Evolutionary conservation across 768 basidiomycete genomes (phyloP), one percentile per base, ranked within the genome.

Genomic region (Mycena albidolilacea): DNA sequence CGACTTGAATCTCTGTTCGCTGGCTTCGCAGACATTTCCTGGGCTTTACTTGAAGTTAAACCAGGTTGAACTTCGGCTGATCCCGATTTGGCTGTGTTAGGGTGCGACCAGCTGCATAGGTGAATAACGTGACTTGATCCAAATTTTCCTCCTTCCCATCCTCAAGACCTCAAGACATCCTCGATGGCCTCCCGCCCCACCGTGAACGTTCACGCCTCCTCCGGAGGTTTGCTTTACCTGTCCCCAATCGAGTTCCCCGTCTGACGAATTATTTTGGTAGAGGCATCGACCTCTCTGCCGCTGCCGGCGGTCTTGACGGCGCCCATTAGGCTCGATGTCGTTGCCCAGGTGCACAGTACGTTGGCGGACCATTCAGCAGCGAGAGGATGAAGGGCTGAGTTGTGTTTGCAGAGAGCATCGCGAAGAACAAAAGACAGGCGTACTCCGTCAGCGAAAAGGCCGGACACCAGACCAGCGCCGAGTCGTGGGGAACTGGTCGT

Each of bases 401-500:
- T 30, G 66, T 50, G 71, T 14, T 71, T 46, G 14, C 84, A 98
- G 97, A 97, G 92, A 96, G 95, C 87, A 92, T 98, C 81, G 95
- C 95, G 70, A 98, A 98, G 92, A 98, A 98, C 92, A 95, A 90
- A 86, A 92, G 97, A 80, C 97, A 99, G 88, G 92, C 97, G 37
- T 98, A 99, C 86, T 88, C 97, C 79, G 98, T 99, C 81, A 94
- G 92, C 84, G 93, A 95, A 86, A 98, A 98, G 87, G 98, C 98
- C 71, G 98, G 98, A 79, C 96, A 99, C 89, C 97, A 99, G 86
- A 99, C 98, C 78, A 95, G 93, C 74, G 97, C 98, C 75, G 97
- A 98, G 85, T 99, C 97, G 44, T 99, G 98, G 98, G 98, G 98
- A 86, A 99, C 98, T 77, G 98, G 98, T 92, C 97, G 98, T 86